phyloP scores from a whole-genome alignment of 805 yeast species.

The Lachancea dasiensis region DNA sequence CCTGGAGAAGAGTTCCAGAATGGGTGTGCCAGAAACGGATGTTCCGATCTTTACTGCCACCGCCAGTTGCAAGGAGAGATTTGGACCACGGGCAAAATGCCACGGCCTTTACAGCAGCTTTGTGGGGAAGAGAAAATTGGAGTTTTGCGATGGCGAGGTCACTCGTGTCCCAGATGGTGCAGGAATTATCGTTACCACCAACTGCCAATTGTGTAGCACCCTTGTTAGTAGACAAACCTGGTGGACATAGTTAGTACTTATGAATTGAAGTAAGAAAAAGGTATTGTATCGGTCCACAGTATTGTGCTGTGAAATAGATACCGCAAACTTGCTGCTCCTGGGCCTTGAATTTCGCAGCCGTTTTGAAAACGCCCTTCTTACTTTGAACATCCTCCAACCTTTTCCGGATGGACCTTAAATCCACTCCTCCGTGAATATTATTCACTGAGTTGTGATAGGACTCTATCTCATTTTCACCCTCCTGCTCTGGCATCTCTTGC shows the following conservation, averaged over 20 bases:
- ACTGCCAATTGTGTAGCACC: constrained; percentile 57
- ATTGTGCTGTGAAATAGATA: constrained; percentile 19
- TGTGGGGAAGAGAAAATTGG: constrained; percentile 51
- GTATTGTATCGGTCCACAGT: too few relatives aligned
- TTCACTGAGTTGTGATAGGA: too few relatives aligned
- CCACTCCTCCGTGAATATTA: too few relatives aligned
- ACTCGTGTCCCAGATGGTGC: constrained; percentile 68
- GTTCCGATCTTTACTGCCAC: constrained; percentile 77
- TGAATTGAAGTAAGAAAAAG: constrained; percentile 1
- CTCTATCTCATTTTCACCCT: not conserved
- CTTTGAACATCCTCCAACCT: not conserved
- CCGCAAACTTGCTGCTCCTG: constrained; percentile 61
- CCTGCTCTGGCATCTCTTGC: not conserved
- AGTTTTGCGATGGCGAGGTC: constrained; percentile 37
- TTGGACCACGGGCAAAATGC: constrained; percentile 90
- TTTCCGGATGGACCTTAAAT: not conserved
- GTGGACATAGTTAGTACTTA: constrained; percentile 8
- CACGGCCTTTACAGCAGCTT: constrained; percentile 85
- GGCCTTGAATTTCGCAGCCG: constrained; percentile 34
- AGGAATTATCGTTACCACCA: constrained; percentile 81
- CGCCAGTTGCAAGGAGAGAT: constrained; percentile 80
- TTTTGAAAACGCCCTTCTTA: not conserved
- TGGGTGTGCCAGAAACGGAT: constrained; percentile 82
- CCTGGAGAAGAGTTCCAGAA: constrained; percentile 63
- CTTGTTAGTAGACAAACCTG: constrained; percentile 53